Percentiles rank a stretch among this genome's conserved stretches.
Evolutionary conservation across 768 basidiomycete species (phyloP).

Genomic region (Lyophyllum atratum): DNA sequence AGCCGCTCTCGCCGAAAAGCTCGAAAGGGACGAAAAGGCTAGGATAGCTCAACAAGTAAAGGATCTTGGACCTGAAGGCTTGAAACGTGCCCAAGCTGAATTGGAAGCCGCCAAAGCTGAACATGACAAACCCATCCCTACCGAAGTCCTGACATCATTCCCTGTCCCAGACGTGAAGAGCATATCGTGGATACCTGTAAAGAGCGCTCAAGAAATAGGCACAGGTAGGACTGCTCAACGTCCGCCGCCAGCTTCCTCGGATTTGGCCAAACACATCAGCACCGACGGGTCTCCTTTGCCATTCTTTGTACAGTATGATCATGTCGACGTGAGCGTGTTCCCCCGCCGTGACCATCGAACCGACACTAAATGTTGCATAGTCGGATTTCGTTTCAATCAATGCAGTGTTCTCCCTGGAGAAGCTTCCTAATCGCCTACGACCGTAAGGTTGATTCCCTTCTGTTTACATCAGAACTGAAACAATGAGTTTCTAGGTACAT

Average conservation of each 20-base stretch:
- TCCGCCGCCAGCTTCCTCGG: conserved; percentile 29
- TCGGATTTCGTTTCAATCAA: conserved; percentile 91
- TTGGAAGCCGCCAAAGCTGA: conserved; percentile 85
- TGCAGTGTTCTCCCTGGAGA: conserved; percentile 75
- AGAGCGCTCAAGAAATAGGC: conserved; percentile 63
- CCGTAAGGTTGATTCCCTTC: conserved; percentile 50
- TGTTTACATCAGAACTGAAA: conserved; percentile 4
- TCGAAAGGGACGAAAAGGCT: conserved; percentile 80
- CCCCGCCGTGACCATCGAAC: background rate
- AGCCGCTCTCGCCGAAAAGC: conserved; percentile 72
- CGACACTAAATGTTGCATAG: conserved; percentile 37
- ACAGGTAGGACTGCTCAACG: conserved; percentile 39
- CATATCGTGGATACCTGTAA: conserved; percentile 89
- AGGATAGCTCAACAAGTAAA: conserved; percentile 71
- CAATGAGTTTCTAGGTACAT: conserved; percentile 54
- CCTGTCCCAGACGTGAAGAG: conserved; percentile 89
- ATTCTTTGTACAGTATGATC: conserved; percentile 93
- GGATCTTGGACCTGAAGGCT: conserved; percentile 77
- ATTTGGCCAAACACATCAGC: conserved; percentile 64
- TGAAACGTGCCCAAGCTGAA: conserved; percentile 64
- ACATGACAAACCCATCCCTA: conserved; percentile 82
- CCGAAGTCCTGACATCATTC: conserved; percentile 79
- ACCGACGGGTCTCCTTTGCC: conserved; percentile 69
- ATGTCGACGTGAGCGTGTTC: conserved; percentile 68
- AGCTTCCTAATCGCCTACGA: conserved; percentile 72